A percentile compares a stretch with the other conserved stretches of the same genome.
phyloP scores from a whole-genome alignment of 495 filamentous ascomycete genomes.

The Penicillium soppii region DNA sequence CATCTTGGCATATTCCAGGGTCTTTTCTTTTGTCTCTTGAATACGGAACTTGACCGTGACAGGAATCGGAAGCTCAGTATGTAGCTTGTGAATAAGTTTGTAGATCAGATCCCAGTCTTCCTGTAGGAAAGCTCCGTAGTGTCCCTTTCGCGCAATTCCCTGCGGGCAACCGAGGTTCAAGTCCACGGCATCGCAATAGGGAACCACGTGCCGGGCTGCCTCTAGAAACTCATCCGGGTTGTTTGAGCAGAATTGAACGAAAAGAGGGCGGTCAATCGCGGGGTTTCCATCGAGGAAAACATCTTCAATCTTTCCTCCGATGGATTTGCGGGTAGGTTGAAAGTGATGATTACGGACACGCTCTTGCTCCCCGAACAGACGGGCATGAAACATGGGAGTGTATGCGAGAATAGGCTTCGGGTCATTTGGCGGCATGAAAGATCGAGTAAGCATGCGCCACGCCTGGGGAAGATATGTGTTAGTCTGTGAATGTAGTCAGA shows the following conservation, averaged over 20 bases:
- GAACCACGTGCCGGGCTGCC: conserved; percentile 72
- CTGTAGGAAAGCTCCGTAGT: conserved; percentile 93
- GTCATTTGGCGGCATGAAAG: conserved; percentile 69
- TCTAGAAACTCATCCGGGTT: conserved; percentile 71
- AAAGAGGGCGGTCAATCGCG: conserved; percentile 75
- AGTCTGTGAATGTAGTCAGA: conserved; percentile 7
- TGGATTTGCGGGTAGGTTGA: conserved; percentile 57
- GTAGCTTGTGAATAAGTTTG: conserved; percentile 73
- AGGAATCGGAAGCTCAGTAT: conserved; percentile 68
- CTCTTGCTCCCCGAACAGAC: conserved; percentile 71
- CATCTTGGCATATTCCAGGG: conserved; percentile 84
- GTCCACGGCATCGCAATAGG: conserved; percentile 92
- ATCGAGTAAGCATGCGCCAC: conserved; percentile 92
- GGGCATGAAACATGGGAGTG: conserved; percentile 92
- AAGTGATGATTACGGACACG: conserved; percentile 77
- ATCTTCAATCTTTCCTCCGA: conserved; percentile 31
- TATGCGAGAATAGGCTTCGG: conserved; percentile 70
- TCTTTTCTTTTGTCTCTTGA: conserved; percentile 80
- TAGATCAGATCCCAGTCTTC: conserved; percentile 86
- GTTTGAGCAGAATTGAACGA: conserved; percentile 98
- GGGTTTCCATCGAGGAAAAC: conserved; percentile 84
- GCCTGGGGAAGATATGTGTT: conserved; percentile 53
- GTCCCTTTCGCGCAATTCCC: conserved; percentile 84
- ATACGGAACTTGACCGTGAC: conserved; percentile 96
- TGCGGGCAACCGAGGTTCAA: conserved; percentile 98